These are phyloP conservation scores for Amphirosellinia nigrospora DNA, from an alignment of 495 filamentous ascomycete genomes.

Conservation along the genomic window DNA sequence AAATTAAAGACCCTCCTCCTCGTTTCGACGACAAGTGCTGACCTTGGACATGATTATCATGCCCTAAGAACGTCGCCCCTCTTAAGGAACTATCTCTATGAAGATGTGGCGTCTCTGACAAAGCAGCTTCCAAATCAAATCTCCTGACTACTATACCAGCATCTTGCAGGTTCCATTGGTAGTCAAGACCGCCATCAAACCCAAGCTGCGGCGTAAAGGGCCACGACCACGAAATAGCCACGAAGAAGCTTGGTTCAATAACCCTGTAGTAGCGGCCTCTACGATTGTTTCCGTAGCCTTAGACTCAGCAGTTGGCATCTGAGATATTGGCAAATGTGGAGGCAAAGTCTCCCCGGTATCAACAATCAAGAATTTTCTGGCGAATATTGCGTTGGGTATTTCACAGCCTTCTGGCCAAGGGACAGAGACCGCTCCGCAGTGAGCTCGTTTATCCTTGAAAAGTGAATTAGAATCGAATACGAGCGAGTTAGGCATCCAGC, in stretches of 20 bases:
- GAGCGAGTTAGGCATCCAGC: conserved; percentile 31
- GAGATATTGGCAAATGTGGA: conserved; percentile 27
- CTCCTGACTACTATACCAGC: conserved; percentile 23
- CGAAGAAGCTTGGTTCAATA: conserved; percentile 30
- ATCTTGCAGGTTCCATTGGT: conserved; percentile 38
- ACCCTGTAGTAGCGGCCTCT: conserved; percentile 46
- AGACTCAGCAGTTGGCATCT: conserved; percentile 42
- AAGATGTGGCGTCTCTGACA: conserved; percentile 1
- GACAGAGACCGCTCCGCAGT: conserved; percentile 15
- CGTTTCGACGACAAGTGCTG: conserved; percentile 30
- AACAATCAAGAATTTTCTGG: conserved; percentile 42
- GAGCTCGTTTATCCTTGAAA: conserved; percentile 26
- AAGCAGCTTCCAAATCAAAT: conserved; percentile 27
- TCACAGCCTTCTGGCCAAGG: conserved; percentile 34
- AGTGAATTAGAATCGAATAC: conserved; percentile 28
- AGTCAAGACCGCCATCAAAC: conserved; percentile 42
- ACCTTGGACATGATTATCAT: background rate
- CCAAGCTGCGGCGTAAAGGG: conserved; percentile 43
- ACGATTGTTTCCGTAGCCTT: conserved; percentile 48
- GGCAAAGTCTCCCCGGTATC: conserved; percentile 36
- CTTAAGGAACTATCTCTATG: background rate
- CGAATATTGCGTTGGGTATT: conserved; percentile 42
- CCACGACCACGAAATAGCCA: conserved; percentile 41
- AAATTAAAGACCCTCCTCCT: conserved; percentile 31
- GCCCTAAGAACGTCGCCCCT: background rate